Conservation (phyloP, 768 basidiomycete genomes). For the Phylloporus sp. region DNA sequence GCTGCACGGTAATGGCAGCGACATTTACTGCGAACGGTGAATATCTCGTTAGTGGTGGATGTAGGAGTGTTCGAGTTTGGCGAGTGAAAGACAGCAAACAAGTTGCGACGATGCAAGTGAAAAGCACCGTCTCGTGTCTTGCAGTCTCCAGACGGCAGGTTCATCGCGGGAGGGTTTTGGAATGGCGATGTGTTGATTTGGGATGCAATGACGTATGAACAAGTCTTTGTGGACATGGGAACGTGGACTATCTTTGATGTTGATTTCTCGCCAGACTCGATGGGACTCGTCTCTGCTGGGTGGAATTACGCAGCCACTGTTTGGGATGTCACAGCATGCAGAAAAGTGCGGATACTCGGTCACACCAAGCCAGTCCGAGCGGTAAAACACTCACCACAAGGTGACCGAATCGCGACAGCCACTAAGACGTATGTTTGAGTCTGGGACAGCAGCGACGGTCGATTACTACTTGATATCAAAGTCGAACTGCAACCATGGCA, state of each 20-base stretch:
- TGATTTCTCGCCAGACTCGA: neutral
- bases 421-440: neutral
- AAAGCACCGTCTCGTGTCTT: neutral
- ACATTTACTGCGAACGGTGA: neutral
- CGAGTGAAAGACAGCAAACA: neutral
- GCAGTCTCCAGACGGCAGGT: neutral
- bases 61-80: neutral
- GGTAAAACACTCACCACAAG: neutral
- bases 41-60: neutral
- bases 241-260: neutral
- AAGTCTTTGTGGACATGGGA: neutral
- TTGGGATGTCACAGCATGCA: neutral
- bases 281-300: neutral
- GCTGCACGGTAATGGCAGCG: neutral
- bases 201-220: neutral
- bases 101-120: neutral
- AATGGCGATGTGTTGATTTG: neutral
- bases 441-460: neutral
- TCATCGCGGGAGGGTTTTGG: neutral
- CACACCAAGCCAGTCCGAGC: neutral
- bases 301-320: neutral
- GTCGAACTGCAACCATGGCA: neutral
- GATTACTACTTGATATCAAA: neutral
- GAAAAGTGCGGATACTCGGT: neutral
- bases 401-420: neutral